Conservation (phyloP, 192 early-diverging fungal genomes). For the Mortierella claussenii region DNA sequence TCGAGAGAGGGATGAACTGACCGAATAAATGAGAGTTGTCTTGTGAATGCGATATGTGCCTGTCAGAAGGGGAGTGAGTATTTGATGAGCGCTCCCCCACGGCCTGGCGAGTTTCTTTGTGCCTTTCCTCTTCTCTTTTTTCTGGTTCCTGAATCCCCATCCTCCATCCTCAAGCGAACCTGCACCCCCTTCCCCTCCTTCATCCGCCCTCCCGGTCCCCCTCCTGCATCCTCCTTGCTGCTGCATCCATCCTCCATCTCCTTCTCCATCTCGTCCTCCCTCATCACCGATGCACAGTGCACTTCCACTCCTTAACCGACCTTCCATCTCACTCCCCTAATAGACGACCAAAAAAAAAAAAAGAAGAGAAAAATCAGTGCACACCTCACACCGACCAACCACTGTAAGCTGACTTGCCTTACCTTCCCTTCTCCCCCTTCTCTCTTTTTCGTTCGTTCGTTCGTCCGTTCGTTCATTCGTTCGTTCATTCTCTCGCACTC, state of each 20-base stretch:
- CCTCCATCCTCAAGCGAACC: constrained; percentile 30
- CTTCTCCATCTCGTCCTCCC: constrained; percentile 1
- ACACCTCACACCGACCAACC: background rate
- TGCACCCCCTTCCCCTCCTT: constrained; percentile 8
- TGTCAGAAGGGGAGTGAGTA: no score
- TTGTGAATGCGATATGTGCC: no score
- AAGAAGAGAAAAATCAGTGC: background rate
- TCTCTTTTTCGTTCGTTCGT: background rate
- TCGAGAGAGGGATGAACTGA: no score
- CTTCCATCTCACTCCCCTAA: constrained; percentile 1
- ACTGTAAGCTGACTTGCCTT: no score
- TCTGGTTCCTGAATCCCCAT: constrained; percentile 50
- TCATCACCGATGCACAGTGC: constrained; percentile 3
- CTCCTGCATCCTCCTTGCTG: background rate
- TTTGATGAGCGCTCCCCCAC: no score
- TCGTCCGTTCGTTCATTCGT: no score
- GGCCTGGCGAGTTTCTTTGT: constrained; percentile 24
- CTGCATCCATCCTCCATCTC: constrained; percentile 9
- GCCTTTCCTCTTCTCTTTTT: constrained; percentile 10
- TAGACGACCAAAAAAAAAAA: no score
- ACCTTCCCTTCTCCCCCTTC: background rate
- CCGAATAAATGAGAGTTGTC: no score
- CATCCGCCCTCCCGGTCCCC: background rate
- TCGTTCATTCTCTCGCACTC: background rate
- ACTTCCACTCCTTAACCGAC: background rate